These are phyloP conservation scores for Fusarium nurragi DNA, from an alignment of 2,329 filamentous ascomycete species.

Conservation along the genomic window DNA sequence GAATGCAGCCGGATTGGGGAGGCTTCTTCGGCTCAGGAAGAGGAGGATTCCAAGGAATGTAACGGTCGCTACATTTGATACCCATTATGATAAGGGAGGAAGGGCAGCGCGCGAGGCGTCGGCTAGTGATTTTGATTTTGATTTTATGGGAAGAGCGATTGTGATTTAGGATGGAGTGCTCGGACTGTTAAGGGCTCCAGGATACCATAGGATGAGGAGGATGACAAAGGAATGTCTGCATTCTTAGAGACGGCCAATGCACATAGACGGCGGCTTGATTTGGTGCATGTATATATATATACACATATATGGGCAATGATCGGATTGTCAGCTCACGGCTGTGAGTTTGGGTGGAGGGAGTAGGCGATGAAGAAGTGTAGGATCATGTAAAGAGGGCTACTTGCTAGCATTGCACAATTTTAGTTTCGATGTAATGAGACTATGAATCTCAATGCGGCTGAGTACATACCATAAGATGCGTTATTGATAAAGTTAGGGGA, in stretches of 20 bases:
- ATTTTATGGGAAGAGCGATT: conserved; percentile 37
- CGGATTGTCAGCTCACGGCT: conserved; percentile 3
- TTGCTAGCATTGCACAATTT: conserved; percentile 6
- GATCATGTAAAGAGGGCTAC: conserved; percentile 5
- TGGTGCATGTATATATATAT: conserved; percentile 30
- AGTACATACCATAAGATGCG: too few relatives aligned
- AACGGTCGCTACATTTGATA: conserved; percentile 51
- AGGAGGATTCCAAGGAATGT: conserved; percentile 57
- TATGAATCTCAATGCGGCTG: not conserved
- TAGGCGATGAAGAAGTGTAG: conserved; percentile 12
- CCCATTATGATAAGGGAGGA: conserved; percentile 49
- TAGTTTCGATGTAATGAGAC: conserved; percentile 27
- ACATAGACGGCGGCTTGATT: conserved; percentile 30
- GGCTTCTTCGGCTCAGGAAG: conserved; percentile 58
- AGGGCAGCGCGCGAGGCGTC: conserved; percentile 42
- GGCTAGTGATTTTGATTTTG: conserved; percentile 38
- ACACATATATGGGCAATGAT: conserved; percentile 21
- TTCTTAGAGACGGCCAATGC: conserved; percentile 32
- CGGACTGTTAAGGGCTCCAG: conserved; percentile 11
- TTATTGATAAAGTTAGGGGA: not conserved
- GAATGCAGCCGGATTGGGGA: conserved; percentile 58
- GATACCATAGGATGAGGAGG: conserved; percentile 17
- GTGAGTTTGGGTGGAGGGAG: not conserved
- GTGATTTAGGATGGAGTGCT: conserved; percentile 36
- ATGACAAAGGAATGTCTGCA: conserved; percentile 20